Evolutionary conservation across 257 asterid genomes (phyloP), one percentile per base, ranked within the genome.

Genomic region (Solanum arcanum): DNA sequence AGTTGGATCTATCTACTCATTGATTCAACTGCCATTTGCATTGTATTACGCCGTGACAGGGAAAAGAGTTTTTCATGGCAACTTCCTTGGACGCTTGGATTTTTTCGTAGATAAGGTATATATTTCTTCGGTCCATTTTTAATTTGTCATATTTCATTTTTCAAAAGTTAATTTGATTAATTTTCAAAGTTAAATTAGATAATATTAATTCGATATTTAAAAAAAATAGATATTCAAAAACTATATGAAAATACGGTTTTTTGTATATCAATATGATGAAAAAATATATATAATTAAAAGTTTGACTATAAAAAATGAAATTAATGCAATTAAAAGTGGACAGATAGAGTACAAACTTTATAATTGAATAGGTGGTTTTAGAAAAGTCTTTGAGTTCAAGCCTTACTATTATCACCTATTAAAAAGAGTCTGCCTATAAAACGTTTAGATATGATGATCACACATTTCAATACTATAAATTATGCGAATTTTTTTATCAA

Each of bases 11-110:
- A 11, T 88, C 1, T 94, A 94, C 91, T 90, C 96, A 7, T 31
- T 94, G 14, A 84, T 94, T 87, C 96, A 93, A 64, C 83, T 93
- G 23, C 96, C 98, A 6, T 93, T 94, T 64, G 94, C 95, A 3
- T 46, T 91, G 7, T 92, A 90, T 85, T 82, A 94, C 25, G 92
- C 87, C 9, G 74, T 70, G 14, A 86, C 90, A 14, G 88, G 80
- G 49, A 91, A 91, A 88, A 91, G 92, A 84, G 13, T 84, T 90
- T 90, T 90, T 20, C 91, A 90, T 83, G 89, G 89, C 25, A 90
- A 91, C 6, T 91, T 85, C 27, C 88, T 93, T 39, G 89, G 86
- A 52, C 88, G 91, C 73, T 90, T 94, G 33, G 97, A 94, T 89
- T 94, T 93, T 91, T 91, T 86, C n/a, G 95, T 91, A 14, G 98